These are phyloP conservation scores for Incumbomyces delicatus DNA, from an alignment of 2,329 filamentous ascomycete genomes.

Conservation along the genomic window DNA sequence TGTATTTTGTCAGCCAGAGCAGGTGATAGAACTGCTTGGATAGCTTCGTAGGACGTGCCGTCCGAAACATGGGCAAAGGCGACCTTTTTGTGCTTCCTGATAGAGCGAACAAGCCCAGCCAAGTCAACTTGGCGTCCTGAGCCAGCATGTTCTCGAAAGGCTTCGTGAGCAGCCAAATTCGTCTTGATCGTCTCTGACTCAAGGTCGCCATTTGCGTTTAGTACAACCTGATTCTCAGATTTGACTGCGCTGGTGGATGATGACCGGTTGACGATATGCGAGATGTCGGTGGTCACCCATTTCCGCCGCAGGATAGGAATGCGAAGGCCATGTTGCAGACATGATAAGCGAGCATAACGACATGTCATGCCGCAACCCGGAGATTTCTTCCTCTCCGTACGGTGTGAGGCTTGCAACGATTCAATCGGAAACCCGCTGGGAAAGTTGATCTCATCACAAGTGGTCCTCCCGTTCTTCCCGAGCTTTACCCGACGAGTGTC, in stretches of 20 bases:
- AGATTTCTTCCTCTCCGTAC: not conserved
- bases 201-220: no score
- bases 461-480: not conserved
- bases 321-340: not conserved
- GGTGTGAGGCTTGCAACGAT: no score
- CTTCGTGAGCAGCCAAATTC: no score
- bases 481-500: no score
- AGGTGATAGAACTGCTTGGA: slow-evolving; percentile 73
- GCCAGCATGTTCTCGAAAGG: not conserved
- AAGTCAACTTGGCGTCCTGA: slow-evolving; percentile 2
- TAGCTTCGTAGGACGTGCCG: slow-evolving; percentile 66
- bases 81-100: slow-evolving; percentile 74
- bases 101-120: slow-evolving; percentile 17
- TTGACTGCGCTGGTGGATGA: not conserved
- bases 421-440: not conserved
- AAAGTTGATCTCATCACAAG: not conserved
- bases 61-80: slow-evolving; percentile 81
- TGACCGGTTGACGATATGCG: not conserved
- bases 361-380: slow-evolving; percentile 4
- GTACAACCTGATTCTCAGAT: not conserved
- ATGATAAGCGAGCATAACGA: slow-evolving; percentile 1
- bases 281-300: not conserved
- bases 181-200: no score
- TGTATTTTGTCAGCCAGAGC: slow-evolving; percentile 68
- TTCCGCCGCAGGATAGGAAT: not conserved